A percentile compares a stretch with the other conserved stretches of the same genome.
Evolutionary conservation across 305 asterid species (phyloP).

Genomic region (Fraxinus xanthoxyloides): DNA sequence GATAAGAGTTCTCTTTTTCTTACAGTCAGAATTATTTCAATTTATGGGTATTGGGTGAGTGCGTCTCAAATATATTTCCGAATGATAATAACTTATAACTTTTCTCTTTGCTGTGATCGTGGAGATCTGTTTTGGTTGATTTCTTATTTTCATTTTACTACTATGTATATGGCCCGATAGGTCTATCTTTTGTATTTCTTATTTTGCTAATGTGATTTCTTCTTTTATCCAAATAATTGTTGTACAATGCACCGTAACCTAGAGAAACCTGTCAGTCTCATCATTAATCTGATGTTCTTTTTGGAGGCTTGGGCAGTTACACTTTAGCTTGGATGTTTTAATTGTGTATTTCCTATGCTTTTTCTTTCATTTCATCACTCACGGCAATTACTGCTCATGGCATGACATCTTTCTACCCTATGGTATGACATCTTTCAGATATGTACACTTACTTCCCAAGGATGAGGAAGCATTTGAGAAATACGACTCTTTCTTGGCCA

Average conservation of each 20-base stretch:
- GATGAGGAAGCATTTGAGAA: slow-evolving; percentile 93
- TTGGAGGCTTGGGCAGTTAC: background rate
- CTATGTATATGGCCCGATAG: background rate
- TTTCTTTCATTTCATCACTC: background rate
- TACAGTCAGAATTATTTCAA: background rate
- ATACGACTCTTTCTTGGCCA: slow-evolving; percentile 65
- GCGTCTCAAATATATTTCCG: background rate
- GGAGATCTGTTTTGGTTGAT: background rate
- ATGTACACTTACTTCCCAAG: slow-evolving; percentile 88
- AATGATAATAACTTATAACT: background rate
- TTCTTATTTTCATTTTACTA: background rate
- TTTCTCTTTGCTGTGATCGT: background rate
- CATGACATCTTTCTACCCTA: slow-evolving; percentile 13
- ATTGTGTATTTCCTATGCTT: background rate
- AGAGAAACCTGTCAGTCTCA: slow-evolving; percentile 5
- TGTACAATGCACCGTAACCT: slow-evolving; percentile 13
- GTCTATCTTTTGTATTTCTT: background rate
- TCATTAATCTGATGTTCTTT: slow-evolving; percentile 7
- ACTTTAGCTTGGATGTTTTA: slow-evolving; percentile 13
- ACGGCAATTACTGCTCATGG: background rate
- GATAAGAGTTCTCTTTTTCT: background rate
- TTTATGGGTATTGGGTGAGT: slow-evolving; percentile 6
- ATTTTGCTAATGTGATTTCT: background rate
- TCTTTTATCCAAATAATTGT: background rate
- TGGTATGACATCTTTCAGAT: slow-evolving; percentile 51